Percentiles rank a stretch among this genome's conserved stretches.
phyloP scores from a whole-genome alignment of 1,284 basidiomycete species.

The Melanopsichium pennsylvanicum region DNA sequence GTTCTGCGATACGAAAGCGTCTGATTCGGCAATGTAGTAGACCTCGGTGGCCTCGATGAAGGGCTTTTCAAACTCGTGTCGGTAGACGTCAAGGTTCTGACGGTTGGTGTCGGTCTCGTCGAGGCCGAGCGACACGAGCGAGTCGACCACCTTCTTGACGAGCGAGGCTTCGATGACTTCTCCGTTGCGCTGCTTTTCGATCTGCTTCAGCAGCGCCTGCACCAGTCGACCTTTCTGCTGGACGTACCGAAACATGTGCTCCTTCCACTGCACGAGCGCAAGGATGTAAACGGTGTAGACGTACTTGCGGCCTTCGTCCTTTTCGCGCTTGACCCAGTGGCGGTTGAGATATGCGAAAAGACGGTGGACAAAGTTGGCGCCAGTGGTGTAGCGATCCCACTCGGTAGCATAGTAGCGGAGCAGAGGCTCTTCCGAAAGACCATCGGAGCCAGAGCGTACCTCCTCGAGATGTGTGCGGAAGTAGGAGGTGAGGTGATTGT shows the following conservation, averaged over 20 bases:
- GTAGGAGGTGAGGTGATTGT: constrained; percentile 85
- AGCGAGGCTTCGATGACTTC: constrained; percentile 91
- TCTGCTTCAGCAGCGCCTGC: constrained; percentile 83
- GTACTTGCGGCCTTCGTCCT: constrained; percentile 94
- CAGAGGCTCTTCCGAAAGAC: constrained; percentile 83
- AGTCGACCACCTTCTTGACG: constrained; percentile 95
- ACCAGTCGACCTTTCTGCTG: constrained; percentile 82
- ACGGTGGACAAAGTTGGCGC: constrained; percentile 83
- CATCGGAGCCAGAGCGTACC: constrained; percentile 75
- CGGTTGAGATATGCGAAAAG: constrained; percentile 96
- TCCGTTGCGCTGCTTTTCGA: constrained; percentile 92
- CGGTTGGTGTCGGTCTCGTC: constrained; percentile 91
- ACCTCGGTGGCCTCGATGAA: constrained; percentile 88
- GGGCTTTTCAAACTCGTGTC: constrained; percentile 84
- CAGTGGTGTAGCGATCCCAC: constrained; percentile 96
- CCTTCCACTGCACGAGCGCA: constrained; percentile 93
- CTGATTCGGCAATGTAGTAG: constrained; percentile 91
- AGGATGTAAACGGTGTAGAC: constrained; percentile 96
- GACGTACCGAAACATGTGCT: constrained; percentile 86
- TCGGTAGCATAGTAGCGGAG: constrained; percentile 89
- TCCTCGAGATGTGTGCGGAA: constrained; percentile 72
- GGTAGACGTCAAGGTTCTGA: constrained; percentile 92
- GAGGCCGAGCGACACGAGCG: constrained; percentile 90
- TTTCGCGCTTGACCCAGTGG: constrained; percentile 98
- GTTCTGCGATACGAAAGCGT: constrained; percentile 87